Conservation (phyloP, 768 basidiomycete genomes). For the Udeniomyces megalosporus region DNA sequence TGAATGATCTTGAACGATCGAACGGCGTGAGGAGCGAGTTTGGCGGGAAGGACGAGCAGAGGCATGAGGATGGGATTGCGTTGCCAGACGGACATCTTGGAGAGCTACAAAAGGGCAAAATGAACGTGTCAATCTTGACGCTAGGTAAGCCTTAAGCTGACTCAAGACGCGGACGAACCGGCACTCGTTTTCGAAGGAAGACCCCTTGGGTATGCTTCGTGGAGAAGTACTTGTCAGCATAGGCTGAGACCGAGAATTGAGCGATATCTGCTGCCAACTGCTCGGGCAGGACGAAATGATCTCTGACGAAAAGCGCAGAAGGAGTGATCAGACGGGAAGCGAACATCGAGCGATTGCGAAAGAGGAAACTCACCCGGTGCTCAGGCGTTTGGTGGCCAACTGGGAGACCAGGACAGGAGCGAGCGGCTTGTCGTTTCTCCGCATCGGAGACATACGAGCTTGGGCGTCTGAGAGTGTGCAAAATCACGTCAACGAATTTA, state of each 20-base stretch:
- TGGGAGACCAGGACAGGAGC: slow-evolving; percentile 23
- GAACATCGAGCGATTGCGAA: too few species aligned
- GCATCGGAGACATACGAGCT: slow-evolving; percentile 53
- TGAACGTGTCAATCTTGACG: too few species aligned
- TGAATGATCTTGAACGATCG: slow-evolving; percentile 79
- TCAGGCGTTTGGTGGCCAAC: slow-evolving; percentile 31
- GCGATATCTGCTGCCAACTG: slow-evolving; percentile 72
- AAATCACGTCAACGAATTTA: slow-evolving; percentile 5
- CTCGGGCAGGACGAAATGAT: slow-evolving; percentile 59
- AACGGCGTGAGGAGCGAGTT: slow-evolving; percentile 58
- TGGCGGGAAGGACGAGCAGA: slow-evolving; percentile 50
- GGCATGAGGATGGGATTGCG: slow-evolving; percentile 48
- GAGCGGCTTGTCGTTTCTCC: slow-evolving; percentile 25
- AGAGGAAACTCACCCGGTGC: slow-evolving; percentile 43
- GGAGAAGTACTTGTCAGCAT: slow-evolving; percentile 73
- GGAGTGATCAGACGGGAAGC: not conserved
- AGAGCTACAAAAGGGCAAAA: slow-evolving; percentile 44
- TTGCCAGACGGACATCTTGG: slow-evolving; percentile 42
- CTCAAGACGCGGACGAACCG: not conserved
- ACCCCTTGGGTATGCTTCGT: slow-evolving; percentile 68
- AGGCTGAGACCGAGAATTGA: slow-evolving; percentile 71
- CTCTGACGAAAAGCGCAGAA: slow-evolving; percentile 34
- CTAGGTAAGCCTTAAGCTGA: too few species aligned
- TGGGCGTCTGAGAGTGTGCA: slow-evolving; percentile 40
- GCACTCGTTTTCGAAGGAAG: slow-evolving; percentile 33